Conservation (phyloP, 805 yeast genomes). For the Cyberlindnera galapagoensis region DNA sequence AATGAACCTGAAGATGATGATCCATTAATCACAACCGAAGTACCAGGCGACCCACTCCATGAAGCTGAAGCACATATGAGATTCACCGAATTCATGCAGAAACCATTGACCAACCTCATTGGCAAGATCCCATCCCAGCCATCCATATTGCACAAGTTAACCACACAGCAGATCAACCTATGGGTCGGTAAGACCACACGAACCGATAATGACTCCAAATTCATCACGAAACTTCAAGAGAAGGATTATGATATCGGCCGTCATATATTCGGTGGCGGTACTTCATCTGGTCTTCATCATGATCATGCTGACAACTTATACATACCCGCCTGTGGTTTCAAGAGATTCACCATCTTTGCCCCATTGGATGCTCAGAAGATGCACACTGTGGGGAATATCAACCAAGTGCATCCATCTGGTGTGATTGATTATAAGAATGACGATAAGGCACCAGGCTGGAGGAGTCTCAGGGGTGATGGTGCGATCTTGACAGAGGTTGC, state of each 20-base stretch:
- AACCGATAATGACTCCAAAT: conserved; percentile 5
- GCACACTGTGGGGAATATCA: conserved; percentile 60
- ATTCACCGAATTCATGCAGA: conserved; percentile 47
- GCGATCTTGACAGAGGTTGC: conserved; percentile 46
- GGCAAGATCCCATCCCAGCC: conserved; percentile 36
- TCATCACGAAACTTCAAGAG: conserved; percentile 15
- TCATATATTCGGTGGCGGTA: conserved; percentile 48
- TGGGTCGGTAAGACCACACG: conserved; percentile 52
- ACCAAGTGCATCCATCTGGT: conserved; percentile 49
- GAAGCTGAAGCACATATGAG: conserved; percentile 34
- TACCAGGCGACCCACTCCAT: conserved; percentile 24
- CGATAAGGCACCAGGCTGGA: conserved; percentile 57
- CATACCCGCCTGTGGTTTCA: conserved; percentile 51
- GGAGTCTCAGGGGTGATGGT: conserved; percentile 54
- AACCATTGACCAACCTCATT: conserved; percentile 48
- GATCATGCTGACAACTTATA: conserved; percentile 78
- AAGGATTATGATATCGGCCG: conserved; percentile 42
- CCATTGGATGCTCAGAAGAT: conserved; percentile 56
- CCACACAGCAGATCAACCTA: conserved; percentile 67
- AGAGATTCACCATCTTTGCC: conserved; percentile 60
- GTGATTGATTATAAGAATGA: conserved; percentile 56
- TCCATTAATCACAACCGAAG: conserved; percentile 8
- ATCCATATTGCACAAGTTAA: conserved; percentile 31
- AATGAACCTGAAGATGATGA: conserved; percentile 14
- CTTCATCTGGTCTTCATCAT: conserved; percentile 72